These are phyloP conservation scores for Colletotrichum sp. DNA, from an alignment of 2,329 filamentous ascomycete genomes.

Conservation along the genomic window DNA sequence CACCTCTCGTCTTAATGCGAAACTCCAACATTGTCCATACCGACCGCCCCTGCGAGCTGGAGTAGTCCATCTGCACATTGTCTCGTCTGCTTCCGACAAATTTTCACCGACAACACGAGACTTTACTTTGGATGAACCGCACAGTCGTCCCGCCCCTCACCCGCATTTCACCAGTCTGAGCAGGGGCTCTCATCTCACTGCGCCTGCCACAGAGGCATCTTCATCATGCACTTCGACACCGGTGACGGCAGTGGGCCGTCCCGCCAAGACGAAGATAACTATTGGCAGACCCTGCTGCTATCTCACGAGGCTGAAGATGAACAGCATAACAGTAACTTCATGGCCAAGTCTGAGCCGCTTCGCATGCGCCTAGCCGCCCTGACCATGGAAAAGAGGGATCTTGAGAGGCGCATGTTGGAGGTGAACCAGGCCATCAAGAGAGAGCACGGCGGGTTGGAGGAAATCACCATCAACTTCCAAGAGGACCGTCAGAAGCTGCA, in stretches of 20 bases:
- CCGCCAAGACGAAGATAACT: conserved; percentile 12
- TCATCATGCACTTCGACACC: conserved; percentile 4
- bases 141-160: neutral
- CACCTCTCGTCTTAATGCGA: conserved; percentile 7
- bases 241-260: neutral
- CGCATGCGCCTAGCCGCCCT: neutral
- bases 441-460: conserved; percentile 3
- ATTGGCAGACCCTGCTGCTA: neutral
- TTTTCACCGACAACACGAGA: neutral
- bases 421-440: neutral
- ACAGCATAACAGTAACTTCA: neutral
- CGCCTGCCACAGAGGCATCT: neutral
- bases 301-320: conserved; percentile 5
- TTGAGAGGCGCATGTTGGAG: conserved; percentile 3
- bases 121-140: neutral
- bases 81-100: neutral
- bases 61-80: neutral
- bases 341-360: neutral
- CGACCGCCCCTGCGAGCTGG: neutral
- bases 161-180: neutral
- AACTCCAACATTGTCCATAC: neutral
- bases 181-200: neutral
- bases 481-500: neutral
- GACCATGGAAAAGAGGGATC: conserved; percentile 4
- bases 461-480: neutral